Evolutionary conservation across 2,329 filamentous ascomycete species (phyloP), one percentile per base, ranked within the genome.

Genomic region (Penicillium sp.): DNA sequence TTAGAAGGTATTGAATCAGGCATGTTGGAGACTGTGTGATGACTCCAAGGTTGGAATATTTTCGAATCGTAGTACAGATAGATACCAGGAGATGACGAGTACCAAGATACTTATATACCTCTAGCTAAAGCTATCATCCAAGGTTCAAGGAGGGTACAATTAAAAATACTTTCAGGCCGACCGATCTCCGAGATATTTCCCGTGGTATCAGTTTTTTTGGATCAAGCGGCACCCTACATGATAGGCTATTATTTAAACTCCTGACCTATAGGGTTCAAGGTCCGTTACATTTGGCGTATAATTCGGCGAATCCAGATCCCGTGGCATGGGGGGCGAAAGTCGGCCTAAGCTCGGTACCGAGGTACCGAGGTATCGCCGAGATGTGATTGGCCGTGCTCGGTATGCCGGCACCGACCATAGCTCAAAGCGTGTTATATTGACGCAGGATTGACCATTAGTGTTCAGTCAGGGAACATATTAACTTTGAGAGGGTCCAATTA

Each of bases 161-260:
- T n/a, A 13, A 10, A 27, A 33, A 54, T 44, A 42, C 33, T 33
- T 3, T 53, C 11, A 25, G 43, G 43, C 63, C 63, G 62, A 65
- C 26, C 23, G 23, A 65, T 64, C 58, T 61, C 63, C 62, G 63
- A 65, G 39, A 53, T 62, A 54, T 37, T 49, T 39, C 58, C 46
- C 19, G 11, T 13, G 21, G 14, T 37, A 31, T 27, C 45, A 51
- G 23, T 23, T 31, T 47, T 33, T 50, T 19, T 42, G 47, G 25
- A 16, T 43, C 43, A 39, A n/a, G 19, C n/a, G 42, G 45, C 25
- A 37, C 29, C 39, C 50, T 1, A 31, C 9, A 23, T 53, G 53
- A 57, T 49, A 51, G 42, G 54, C 37, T 47, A 26, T 19, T 26
- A 42, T 23, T 26, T 37, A 25, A 33, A 19, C 4, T 9, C 23